phyloP scores from a whole-genome alignment of 192 early-diverging fungal species.

The Linnemannia hyalina region DNA sequence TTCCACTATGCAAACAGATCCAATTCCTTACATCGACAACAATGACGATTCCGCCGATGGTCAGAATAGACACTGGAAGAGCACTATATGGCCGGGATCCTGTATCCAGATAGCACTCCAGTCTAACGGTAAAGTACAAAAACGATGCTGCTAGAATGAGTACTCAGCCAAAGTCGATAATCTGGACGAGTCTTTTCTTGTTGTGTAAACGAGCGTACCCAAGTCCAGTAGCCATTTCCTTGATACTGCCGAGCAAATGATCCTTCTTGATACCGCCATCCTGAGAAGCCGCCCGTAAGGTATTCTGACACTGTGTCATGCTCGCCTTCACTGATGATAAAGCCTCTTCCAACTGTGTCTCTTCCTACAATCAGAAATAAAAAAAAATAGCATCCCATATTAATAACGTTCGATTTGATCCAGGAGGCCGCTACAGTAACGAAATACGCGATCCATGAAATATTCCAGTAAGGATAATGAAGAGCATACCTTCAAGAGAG shows the following conservation, averaged over 20 bases:
- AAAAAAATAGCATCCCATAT: neutral
- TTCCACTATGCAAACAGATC: neutral
- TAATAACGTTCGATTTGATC: neutral
- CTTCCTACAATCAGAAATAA: slow-evolving; percentile 23
- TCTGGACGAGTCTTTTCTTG: neutral
- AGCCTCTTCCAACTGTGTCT: slow-evolving; percentile 35
- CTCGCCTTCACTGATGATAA: slow-evolving; percentile 37
- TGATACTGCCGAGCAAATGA: slow-evolving; percentile 39
- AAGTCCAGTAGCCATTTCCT: slow-evolving; percentile 47
- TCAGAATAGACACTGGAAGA: slow-evolving; percentile 44
- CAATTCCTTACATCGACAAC: slow-evolving; percentile 40
- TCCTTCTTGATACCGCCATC: slow-evolving; percentile 48
- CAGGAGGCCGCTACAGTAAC: neutral
- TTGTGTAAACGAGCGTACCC: slow-evolving; percentile 17
- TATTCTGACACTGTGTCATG: slow-evolving; percentile 53
- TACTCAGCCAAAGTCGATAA: neutral
- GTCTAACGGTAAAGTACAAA: slow-evolving; percentile 6
- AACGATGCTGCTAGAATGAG: neutral
- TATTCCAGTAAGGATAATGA: neutral
- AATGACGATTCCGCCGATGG: slow-evolving; percentile 53
- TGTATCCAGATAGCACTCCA: slow-evolving; percentile 53
- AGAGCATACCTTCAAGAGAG: slow-evolving; percentile 30
- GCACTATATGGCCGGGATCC: slow-evolving; percentile 24
- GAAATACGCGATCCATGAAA: neutral
- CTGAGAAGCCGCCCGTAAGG: slow-evolving; percentile 47